Evolutionary conservation across 139 green algal species (phyloP), one percentile per base, ranked within the genome.

Genomic region (Nannochloris sp.): DNA sequence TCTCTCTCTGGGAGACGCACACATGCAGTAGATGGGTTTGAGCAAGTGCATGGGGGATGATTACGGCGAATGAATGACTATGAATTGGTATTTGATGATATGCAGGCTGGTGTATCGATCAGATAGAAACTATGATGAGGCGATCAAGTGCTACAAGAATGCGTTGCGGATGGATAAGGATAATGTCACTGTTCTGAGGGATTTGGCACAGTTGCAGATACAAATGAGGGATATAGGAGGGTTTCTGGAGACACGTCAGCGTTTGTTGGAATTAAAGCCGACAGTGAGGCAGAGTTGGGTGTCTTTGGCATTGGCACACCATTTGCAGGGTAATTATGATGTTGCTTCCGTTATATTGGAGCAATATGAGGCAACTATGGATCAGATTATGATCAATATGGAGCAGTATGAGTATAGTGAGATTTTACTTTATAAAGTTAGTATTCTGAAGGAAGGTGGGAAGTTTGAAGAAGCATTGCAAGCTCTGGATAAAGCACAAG

Each of bases 71-170:
- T 23, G 20, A 23, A 23, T 23, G 20, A 23, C 20, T 23, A 23
- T 23, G 20, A 23, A 23, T 23, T 23, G 20, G 46, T 66, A 28
- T 79, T 94, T 88, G 8, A 40, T 8, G 33, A 25, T 25, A 20
- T 53, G 46, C 46, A 53, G 46, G 16, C 75, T 99, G 36, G 69
- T 99, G 36, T 89, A 98, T 76, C 87, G 90, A 5, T 81, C 82
- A 2, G 91, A 99, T 73, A 80, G 78, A 36, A 83, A 98, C 61
- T 98, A 98, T 66, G 76, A 81, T 11, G 90, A 99, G 69, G 94
- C 94, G n/a, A 93, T 96, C 73, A 98, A 98, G 76, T 99, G 94
- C 82, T 99, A 99, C 82, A 83, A 88, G 59, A 97, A 97, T 60
- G 91, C 94, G 3, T 74, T 98, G 63, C 81, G 87, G 6, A 68